A percentile compares a stretch with the other conserved stretches of the same genome.
phyloP scores from a whole-genome alignment of 495 filamentous ascomycete species.

The Neurospora sp. region DNA sequence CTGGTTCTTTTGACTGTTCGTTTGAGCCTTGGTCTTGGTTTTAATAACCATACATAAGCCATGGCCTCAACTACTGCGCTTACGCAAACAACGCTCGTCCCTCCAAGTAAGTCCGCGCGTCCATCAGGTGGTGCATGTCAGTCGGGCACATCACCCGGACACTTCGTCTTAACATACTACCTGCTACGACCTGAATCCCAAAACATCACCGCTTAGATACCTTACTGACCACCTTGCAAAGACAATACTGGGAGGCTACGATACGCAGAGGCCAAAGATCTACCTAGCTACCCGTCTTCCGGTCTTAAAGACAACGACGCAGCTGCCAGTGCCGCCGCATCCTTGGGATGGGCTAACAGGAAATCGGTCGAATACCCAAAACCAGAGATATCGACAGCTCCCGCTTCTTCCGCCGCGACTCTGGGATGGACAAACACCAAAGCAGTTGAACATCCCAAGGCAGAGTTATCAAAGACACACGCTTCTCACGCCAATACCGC shows the following conservation, averaged over 20 bases:
- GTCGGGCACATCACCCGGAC: not conserved
- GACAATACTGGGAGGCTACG: constrained; percentile 47
- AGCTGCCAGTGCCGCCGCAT: constrained; percentile 64
- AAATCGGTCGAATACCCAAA: constrained; percentile 52
- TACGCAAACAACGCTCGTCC: not conserved
- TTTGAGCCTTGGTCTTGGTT: not conserved
- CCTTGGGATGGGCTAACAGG: constrained; percentile 59
- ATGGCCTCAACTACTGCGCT: not conserved
- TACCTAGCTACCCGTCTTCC: constrained; percentile 55
- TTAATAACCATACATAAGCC: not conserved
- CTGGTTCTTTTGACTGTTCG: not conserved
- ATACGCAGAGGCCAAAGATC: constrained; percentile 55
- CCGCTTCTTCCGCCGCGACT: constrained; percentile 59
- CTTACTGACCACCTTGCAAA: constrained; percentile 3
- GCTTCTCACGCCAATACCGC: constrained; percentile 51
- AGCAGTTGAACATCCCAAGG: constrained; percentile 50
- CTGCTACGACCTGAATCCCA: not conserved
- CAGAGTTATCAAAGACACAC: constrained; percentile 35
- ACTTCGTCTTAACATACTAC: not conserved
- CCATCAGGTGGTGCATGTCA: not conserved
- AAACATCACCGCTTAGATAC: not conserved
- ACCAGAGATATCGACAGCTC: constrained; percentile 37
- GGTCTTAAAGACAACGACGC: constrained; percentile 53
- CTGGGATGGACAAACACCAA: constrained; percentile 63
- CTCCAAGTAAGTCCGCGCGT: not conserved